Evolutionary conservation across 257 asterid genomes (phyloP).

Genomic region (Gardenia jasminoides): DNA sequence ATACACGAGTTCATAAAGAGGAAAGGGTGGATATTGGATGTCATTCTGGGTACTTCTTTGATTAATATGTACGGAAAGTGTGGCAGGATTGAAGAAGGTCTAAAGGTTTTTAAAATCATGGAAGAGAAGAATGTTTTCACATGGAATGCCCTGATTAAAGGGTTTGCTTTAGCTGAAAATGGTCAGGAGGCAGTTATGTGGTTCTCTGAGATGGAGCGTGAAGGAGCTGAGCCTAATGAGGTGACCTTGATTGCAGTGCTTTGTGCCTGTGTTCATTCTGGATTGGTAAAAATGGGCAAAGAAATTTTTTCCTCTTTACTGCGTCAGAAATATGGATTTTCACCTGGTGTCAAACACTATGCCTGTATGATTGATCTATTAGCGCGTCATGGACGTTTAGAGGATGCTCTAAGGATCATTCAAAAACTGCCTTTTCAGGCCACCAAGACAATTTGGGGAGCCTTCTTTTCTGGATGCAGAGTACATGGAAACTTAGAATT

Average conservation of each 20-base stretch:
- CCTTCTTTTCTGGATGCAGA: conserved; percentile 54
- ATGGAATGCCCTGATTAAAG: conserved; percentile 69
- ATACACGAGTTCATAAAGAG: conserved; percentile 46
- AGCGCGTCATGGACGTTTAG: conserved; percentile 42
- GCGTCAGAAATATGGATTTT: conserved; percentile 44
- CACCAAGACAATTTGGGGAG: conserved; percentile 65
- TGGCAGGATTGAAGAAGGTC: conserved; percentile 48
- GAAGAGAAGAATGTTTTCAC: conserved; percentile 50
- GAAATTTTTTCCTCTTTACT: conserved; percentile 47
- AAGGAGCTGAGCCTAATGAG: conserved; percentile 51
- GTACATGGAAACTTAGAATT: conserved; percentile 44
- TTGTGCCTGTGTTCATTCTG: conserved; percentile 62
- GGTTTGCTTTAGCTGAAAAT: conserved; percentile 55
- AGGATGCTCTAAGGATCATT: conserved; percentile 47
- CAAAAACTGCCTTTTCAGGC: conserved; percentile 54
- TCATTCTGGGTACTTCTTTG: conserved; percentile 70
- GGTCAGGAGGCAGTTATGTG: conserved; percentile 56
- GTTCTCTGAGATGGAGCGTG: conserved; percentile 55
- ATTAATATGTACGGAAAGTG: conserved; percentile 68
- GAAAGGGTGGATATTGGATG: conserved; percentile 60
- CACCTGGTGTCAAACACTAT: conserved; percentile 58
- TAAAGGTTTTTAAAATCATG: conserved; percentile 48
- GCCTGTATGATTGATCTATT: conserved; percentile 68
- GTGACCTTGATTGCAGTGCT: conserved; percentile 57
- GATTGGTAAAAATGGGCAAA: conserved; percentile 40